Conservation (phyloP, 2,329 filamentous ascomycete species). For the Hypoxylon sp. region DNA sequence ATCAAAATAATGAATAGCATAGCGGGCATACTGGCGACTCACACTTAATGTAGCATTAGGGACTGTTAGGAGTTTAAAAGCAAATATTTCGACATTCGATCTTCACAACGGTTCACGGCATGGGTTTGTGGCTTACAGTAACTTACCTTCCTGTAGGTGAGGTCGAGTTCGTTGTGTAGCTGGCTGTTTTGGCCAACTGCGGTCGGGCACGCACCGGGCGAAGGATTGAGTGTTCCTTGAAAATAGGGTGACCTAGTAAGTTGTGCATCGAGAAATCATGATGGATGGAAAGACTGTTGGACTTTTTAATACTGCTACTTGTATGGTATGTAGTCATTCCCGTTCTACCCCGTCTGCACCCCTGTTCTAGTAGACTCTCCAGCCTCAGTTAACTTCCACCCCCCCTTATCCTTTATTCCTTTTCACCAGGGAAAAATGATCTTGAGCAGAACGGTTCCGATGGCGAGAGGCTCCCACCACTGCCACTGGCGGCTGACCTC, state of each 20-base stretch:
- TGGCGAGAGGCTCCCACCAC: constrained; percentile 32
- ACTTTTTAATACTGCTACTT: background rate
- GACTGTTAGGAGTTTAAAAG: background rate
- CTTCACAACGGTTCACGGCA: background rate
- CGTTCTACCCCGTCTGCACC: background rate
- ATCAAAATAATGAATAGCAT: background rate
- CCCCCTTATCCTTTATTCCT: no score
- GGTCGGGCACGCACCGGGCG: no score
- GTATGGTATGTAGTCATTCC: background rate
- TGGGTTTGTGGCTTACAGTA: no score
- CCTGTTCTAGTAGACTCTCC: background rate
- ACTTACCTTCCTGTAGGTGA: no score
- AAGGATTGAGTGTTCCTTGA: no score
- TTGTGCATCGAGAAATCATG: background rate
- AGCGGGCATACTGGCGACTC: background rate
- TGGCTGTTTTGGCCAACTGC: no score
- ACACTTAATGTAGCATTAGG: background rate
- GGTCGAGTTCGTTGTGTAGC: no score
- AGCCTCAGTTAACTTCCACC: no score
- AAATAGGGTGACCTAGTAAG: background rate
- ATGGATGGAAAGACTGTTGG: background rate
- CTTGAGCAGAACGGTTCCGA: constrained; percentile 30
- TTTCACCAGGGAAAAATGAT: constrained; percentile 36
- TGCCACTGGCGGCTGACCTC: constrained; percentile 21
- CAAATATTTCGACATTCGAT: background rate